Percentiles rank a stretch among this genome's conserved stretches.
Conservation (phyloP, 176 grass and related monocot genomes). For the Cocos nucifera region DNA sequence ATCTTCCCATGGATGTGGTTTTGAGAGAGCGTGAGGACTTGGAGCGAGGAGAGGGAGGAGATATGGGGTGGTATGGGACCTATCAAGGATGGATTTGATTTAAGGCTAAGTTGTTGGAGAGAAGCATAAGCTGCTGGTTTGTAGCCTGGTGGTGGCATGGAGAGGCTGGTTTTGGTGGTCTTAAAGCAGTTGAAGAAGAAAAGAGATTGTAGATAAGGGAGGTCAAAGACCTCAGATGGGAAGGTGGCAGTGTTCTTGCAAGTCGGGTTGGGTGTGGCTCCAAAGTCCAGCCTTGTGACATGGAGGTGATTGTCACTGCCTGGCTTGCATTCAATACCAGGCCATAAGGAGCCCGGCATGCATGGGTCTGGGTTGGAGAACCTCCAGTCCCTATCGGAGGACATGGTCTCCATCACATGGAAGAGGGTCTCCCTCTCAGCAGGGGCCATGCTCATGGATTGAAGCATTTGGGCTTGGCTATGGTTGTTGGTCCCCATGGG, state of each 20-base stretch:
- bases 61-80: conserved; percentile 52
- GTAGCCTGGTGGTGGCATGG: conserved; percentile 18
- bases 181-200: conserved; percentile 92
- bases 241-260: conserved; percentile 60
- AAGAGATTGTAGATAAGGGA: conserved; percentile 64
- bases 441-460: conserved; percentile 33
- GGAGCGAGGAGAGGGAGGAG: conserved; percentile 41
- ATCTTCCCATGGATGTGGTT: conserved; percentile 64
- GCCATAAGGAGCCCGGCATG: conserved; percentile 40
- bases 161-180: conserved; percentile 27
- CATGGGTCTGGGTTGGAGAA: conserved; percentile 71
- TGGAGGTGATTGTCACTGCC: conserved; percentile 23
- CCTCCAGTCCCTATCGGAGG: conserved; percentile 81
- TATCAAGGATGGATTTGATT: conserved; percentile 52
- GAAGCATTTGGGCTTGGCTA: neutral
- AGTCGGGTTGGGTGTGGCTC: conserved; percentile 59
- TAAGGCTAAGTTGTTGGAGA: conserved; percentile 76
- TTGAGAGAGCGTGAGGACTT: conserved; percentile 85
- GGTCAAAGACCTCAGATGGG: conserved; percentile 39
- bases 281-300: conserved; percentile 92
- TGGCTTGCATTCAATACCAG: conserved; percentile 82
- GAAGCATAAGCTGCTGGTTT: conserved; percentile 33
- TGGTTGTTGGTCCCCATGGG: neutral
- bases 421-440: conserved; percentile 61
- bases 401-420: conserved; percentile 74